These are phyloP conservation scores for Pestalotiopsis sp. DNA, from an alignment of 2,329 filamentous ascomycete species.

Conservation along the genomic window DNA sequence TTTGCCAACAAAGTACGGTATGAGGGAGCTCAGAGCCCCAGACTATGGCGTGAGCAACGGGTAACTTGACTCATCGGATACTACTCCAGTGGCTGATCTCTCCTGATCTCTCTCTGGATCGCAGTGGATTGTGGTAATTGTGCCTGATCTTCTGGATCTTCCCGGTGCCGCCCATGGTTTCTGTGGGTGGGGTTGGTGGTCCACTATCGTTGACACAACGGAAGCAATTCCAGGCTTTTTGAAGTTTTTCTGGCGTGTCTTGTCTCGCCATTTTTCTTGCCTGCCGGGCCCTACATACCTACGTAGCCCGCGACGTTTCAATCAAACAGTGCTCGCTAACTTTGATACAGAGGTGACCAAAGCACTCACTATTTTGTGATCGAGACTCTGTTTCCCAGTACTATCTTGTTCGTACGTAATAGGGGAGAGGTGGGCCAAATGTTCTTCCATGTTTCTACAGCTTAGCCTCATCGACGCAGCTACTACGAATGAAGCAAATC, in stretches of 20 bases:
- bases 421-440: background rate
- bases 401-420: background rate
- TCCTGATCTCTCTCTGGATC: background rate
- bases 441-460: background rate
- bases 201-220: background rate
- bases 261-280: background rate
- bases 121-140: background rate
- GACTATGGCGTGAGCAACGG: background rate
- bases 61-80: background rate
- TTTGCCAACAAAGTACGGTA: background rate
- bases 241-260: background rate
- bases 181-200: background rate
- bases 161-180: background rate
- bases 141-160: background rate
- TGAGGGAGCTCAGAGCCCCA: too few relatives aligned
- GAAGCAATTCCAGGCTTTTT: background rate
- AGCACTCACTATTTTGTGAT: background rate
- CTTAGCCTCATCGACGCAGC: background rate
- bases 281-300: background rate
- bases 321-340: background rate
- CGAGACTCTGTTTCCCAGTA: background rate
- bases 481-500: background rate
- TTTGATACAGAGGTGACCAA: background rate
- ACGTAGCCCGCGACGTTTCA: background rate
- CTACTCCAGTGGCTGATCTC: background rate